Base-by-base conservation (phyloP, 2,329 filamentous ascomycete genomes). In the Phialemonium atrogriseum region DNA sequence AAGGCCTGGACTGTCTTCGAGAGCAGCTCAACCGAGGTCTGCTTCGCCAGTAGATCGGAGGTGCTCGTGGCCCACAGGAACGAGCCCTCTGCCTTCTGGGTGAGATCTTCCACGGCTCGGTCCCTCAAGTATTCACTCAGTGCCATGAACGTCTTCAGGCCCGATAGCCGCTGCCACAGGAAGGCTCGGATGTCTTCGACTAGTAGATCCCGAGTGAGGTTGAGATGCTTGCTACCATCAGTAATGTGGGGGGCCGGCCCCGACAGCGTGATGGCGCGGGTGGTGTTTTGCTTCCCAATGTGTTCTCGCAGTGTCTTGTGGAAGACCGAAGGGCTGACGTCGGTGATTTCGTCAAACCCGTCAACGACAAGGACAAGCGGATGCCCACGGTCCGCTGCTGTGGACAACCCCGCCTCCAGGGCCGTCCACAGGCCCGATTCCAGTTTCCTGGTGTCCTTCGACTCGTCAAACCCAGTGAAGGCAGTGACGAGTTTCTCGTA, bases 41-140 rank as follows among this genome's bases (percentile, higher is more conserved):
- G 41, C 21, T 42, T 46, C 18, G 39, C 36, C 17, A 62, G 36
- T 1, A 54, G 39, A 7, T 47, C 45, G 2, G 49, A 40, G 1
- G 47, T 49, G 5, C 58, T 46, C 26, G 56, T 59, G 2, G 54
- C 56, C 47, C 55, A 61, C 5, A 61, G 44, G 35, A 61, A 60
- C 11, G 46, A 57, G 1, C 54, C 51, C 30, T 50, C 52, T 14
- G 58, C 45, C 34, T 55, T 54, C 16, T 41, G 37, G 2, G 51
- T 42, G 3, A 62, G 38, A 7, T 48, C 45, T 1, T 46, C 42
- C 7, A 60, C 24, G 4, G 56, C 27, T 16, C 37, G 44, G 18
- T 55, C 39, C 24, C 42, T 39, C 14, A 38, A 39, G 11, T 36
- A 24, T 7, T 35, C 31, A 2, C 34, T 34, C 22, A 50, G 39